phyloP scores from a whole-genome alignment of 2,329 filamentous ascomycete genomes.

The Harringtonia aguacate region DNA sequence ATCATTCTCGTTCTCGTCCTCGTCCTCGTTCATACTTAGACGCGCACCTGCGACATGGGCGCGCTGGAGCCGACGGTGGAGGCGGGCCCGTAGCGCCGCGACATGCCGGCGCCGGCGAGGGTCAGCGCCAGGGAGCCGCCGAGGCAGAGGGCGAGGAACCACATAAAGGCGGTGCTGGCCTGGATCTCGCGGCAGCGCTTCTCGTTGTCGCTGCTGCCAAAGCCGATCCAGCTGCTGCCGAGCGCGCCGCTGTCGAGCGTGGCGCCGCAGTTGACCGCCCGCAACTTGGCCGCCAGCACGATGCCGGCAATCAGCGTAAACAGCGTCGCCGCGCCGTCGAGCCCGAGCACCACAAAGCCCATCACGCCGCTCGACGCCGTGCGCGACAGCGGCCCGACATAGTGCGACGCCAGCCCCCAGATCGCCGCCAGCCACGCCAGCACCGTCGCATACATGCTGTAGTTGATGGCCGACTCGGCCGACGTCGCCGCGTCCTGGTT shows the following conservation, averaged over 20 bases:
- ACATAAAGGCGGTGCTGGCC: conserved; percentile 65
- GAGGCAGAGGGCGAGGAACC: conserved; percentile 62
- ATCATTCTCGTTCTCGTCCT: background rate
- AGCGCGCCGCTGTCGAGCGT: conserved; percentile 20
- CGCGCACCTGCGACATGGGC: conserved; percentile 49
- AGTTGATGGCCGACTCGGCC: conserved; percentile 41
- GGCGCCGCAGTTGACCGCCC: conserved; percentile 58
- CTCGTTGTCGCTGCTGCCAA: conserved; percentile 44
- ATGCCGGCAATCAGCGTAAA: conserved; percentile 63
- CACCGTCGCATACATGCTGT: conserved; percentile 58
- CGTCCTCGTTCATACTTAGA: conserved; percentile 10
- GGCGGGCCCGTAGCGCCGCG: conserved; percentile 28
- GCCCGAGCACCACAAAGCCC: conserved; percentile 38
- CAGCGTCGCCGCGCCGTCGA: conserved; percentile 50
- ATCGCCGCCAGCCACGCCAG: conserved; percentile 56
- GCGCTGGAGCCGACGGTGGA: conserved; percentile 28
- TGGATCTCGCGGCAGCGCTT: conserved; percentile 68
- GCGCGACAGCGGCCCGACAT: conserved; percentile 38
- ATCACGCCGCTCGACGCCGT: conserved; percentile 32
- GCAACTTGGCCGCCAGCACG: conserved; percentile 58
- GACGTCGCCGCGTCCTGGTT: conserved; percentile 32
- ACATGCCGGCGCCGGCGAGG: conserved; percentile 34
- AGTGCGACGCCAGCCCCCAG: conserved; percentile 46
- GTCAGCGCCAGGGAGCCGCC: conserved; percentile 45
- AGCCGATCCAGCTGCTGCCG: conserved; percentile 46